phyloP scores from a whole-genome alignment of 164 flowering plant genomes.

The Santalum album region DNA sequence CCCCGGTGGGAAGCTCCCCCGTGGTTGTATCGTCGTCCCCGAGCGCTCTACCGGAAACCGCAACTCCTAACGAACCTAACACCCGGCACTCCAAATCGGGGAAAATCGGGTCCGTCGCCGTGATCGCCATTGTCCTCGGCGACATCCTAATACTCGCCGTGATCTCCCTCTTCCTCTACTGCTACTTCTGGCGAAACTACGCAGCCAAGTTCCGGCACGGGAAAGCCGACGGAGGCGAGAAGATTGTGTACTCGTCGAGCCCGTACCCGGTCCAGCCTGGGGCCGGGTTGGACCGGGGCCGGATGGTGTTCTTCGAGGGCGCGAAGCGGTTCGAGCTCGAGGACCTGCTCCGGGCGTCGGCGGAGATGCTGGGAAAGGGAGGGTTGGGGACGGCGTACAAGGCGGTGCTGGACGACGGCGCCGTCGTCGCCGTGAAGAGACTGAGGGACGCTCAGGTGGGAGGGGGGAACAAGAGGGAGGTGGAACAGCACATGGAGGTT shows the following conservation, averaged over 20 bases:
- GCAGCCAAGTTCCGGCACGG: constrained; percentile 8
- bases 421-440: constrained; percentile 79
- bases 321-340: constrained; percentile 74
- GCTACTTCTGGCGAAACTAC: constrained; percentile 56
- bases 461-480: constrained; percentile 34
- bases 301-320: constrained; percentile 75
- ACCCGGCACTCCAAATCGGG: constrained; percentile 11
- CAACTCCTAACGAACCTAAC: constrained; percentile 5
- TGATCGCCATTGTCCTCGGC: constrained; percentile 55
- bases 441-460: constrained; percentile 47
- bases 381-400: constrained; percentile 85
- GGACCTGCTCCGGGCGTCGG: constrained; percentile 82
- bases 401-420: constrained; percentile 75
- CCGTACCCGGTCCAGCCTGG: constrained; percentile 34
- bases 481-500: constrained; percentile 72
- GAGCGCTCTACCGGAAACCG: constrained; percentile 26
- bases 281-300: constrained; percentile 45
- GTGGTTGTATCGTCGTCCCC: constrained; percentile 39
- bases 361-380: constrained; percentile 94
- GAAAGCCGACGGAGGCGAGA: constrained; percentile 34
- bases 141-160: constrained; percentile 49
- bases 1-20: constrained; percentile 19
- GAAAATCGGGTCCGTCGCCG: constrained; percentile 38
- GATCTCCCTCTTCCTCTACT: constrained; percentile 48
- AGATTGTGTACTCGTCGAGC: constrained; percentile 57